These are phyloP conservation scores for Cystobasidium pallidum DNA, from an alignment of 1,284 basidiomycete genomes.

Conservation along the genomic window DNA sequence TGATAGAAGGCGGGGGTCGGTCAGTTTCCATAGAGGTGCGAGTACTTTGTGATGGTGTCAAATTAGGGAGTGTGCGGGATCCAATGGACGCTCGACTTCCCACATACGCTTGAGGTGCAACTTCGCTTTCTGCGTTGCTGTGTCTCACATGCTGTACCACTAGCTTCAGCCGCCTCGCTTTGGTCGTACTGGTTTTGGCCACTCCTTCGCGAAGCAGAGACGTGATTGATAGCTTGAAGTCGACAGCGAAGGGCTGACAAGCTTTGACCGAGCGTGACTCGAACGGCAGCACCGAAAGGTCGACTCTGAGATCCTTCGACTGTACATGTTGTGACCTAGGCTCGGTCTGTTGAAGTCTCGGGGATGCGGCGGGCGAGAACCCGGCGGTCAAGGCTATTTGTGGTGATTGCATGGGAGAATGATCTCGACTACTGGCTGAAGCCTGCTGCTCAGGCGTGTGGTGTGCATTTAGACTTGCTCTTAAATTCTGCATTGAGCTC, in stretches of 20 bases:
- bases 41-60: conserved; percentile 8
- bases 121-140: no score
- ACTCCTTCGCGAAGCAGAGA: neutral
- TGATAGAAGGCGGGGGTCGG: neutral
- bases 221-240: conserved; percentile 7
- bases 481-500: neutral
- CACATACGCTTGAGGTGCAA: neutral
- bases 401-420: conserved; percentile 25
- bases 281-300: neutral
- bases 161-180: neutral
- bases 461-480: neutral
- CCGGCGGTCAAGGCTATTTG: neutral
- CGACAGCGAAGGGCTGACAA: neutral
- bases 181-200: neutral
- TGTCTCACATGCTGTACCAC: neutral
- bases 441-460: conserved; percentile 18
- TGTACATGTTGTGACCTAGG: neutral
- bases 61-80: neutral
- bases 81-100: neutral
- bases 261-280: conserved; percentile 13
- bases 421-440: neutral
- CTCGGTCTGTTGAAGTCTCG: conserved; percentile 8
- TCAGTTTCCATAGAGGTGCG: conserved; percentile 19
- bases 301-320: neutral
- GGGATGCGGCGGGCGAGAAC: conserved; percentile 24